Conservation (phyloP, 768 basidiomycete genomes). For the Mycena capillaripes region DNA sequence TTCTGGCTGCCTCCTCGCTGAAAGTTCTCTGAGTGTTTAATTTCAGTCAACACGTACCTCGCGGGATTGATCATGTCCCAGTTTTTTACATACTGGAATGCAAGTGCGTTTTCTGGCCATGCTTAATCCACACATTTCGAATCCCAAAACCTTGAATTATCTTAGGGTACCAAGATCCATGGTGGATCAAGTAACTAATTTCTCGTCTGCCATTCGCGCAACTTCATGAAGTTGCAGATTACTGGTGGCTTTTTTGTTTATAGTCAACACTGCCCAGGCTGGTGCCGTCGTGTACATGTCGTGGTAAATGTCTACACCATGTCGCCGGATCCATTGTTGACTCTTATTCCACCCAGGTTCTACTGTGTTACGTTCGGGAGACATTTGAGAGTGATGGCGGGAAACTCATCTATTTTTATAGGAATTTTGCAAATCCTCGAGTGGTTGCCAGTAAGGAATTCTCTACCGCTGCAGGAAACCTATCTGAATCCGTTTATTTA, state of each 20-base stretch:
- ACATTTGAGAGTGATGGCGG: neutral
- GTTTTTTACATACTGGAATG: constrained; percentile 21
- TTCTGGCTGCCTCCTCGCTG: neutral
- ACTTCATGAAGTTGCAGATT: neutral
- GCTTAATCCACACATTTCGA: no score
- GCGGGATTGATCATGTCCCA: constrained; percentile 9
- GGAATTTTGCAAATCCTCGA: neutral
- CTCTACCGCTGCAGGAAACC: neutral
- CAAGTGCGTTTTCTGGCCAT: constrained; percentile 11
- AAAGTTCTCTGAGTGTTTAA: neutral
- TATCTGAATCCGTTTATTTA: neutral
- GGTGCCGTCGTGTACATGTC: neutral
- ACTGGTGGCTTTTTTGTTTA: neutral
- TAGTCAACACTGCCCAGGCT: neutral
- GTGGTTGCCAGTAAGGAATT: neutral
- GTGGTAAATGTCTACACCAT: neutral
- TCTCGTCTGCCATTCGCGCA: neutral
- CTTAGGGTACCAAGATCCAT: neutral
- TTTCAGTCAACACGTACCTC: neutral
- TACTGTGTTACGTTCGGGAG: neutral
- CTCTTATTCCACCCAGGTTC: neutral
- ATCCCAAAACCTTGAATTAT: neutral
- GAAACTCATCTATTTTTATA: neutral
- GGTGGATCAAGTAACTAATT: neutral
- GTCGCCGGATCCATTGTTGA: neutral